These are phyloP conservation scores for Cryphonectria japonica DNA, from an alignment of 2,329 filamentous ascomycete genomes.

Conservation along the genomic window DNA sequence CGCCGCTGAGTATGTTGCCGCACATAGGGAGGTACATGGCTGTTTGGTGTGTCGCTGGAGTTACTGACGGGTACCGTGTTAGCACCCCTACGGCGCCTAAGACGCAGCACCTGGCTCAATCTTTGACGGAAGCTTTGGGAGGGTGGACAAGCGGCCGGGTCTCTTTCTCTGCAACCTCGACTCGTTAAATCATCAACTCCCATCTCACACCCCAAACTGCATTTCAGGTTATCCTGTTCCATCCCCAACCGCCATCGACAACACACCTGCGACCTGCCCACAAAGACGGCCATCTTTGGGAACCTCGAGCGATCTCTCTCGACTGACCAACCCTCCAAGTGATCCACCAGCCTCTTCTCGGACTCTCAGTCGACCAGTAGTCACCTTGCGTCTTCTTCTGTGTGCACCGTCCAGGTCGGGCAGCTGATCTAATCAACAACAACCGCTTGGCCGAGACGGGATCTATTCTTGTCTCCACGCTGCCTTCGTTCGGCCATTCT, in stretches of 20 bases:
- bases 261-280: conserved; percentile 16
- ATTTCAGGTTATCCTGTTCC: conserved; percentile 10
- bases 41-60: neutral
- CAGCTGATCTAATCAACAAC: conserved; percentile 28
- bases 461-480: conserved; percentile 13
- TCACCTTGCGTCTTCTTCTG: conserved; percentile 12
- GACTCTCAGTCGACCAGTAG: conserved; percentile 15
- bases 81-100: conserved; percentile 4
- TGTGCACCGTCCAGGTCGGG: conserved; percentile 13
- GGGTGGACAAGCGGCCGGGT: neutral
- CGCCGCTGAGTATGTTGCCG: conserved; percentile 6
- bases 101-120: conserved; percentile 7
- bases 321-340: conserved; percentile 3
- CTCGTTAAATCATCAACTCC: conserved; percentile 18
- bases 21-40: conserved; percentile 4
- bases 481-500: conserved; percentile 23
- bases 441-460: conserved; percentile 17
- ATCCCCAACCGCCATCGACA: conserved; percentile 15
- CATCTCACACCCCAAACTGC: neutral
- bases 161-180: conserved; percentile 21
- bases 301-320: neutral
- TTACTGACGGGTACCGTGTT: conserved; percentile 9
- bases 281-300: conserved; percentile 19
- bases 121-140: neutral
- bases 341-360: conserved; percentile 7